phyloP scores from a whole-genome alignment of 257 asterid species.

The Verbena officinalis region DNA sequence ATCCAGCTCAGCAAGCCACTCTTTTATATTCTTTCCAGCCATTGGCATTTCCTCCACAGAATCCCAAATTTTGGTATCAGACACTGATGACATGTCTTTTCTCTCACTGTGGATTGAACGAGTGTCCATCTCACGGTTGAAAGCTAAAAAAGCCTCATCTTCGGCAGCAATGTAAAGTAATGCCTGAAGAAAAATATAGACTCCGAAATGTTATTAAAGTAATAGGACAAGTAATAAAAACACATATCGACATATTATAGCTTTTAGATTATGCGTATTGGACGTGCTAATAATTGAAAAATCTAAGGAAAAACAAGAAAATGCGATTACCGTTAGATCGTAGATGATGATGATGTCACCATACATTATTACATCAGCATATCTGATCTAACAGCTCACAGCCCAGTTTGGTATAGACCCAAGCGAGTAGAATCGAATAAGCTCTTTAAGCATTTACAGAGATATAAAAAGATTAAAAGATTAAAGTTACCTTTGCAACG shows the following conservation, averaged over 20 bases:
- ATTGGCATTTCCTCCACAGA: slow-evolving; percentile 57
- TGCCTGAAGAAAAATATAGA: slow-evolving; percentile 38
- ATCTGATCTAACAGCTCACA: too few species aligned
- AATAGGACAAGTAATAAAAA: slow-evolving; percentile 2
- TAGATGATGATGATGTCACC: too few species aligned
- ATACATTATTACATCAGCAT: too few species aligned
- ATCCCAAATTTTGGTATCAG: slow-evolving; percentile 42
- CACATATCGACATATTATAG: slow-evolving; percentile 5
- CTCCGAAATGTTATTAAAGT: slow-evolving; percentile 2
- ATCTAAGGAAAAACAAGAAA: too few species aligned
- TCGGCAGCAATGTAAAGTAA: slow-evolving; percentile 73
- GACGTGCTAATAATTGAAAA: not conserved
- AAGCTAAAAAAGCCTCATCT: slow-evolving; percentile 68
- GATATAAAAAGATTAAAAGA: too few species aligned
- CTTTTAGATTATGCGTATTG: not conserved
- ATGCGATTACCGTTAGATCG: too few species aligned
- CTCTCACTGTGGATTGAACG: slow-evolving; percentile 53
- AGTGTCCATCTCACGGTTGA: slow-evolving; percentile 62
- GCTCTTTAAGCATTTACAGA: too few species aligned
- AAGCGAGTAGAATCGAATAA: too few species aligned
- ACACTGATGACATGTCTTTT: slow-evolving; percentile 30
- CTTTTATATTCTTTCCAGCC: slow-evolving; percentile 57
- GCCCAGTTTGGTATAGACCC: too few species aligned
- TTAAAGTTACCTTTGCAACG: slow-evolving; percentile 60
- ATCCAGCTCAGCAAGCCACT: slow-evolving; percentile 69